Percentiles rank a stretch among this genome's conserved stretches.
Evolutionary conservation across 73 alveolate genomes (phyloP).

Genomic region (Stentor roeselii): DNA sequence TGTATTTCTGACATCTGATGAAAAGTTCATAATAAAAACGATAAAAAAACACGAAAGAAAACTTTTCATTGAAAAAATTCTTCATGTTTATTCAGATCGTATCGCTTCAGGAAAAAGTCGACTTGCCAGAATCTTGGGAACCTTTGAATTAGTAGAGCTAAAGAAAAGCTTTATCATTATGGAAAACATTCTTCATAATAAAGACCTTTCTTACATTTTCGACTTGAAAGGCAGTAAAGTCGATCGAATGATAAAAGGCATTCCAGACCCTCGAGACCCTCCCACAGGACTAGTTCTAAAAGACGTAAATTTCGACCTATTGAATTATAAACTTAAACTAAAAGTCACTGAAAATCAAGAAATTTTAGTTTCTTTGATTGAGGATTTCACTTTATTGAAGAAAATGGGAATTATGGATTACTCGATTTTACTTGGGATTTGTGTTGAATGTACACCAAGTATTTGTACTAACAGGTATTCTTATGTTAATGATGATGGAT

Average conservation of each 20-base stretch:
- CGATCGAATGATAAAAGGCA: not conserved
- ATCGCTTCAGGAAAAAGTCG: not conserved
- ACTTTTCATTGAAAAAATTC: not conserved
- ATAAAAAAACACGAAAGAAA: not conserved
- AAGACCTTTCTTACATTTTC: not conserved
- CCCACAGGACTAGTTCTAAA: not conserved
- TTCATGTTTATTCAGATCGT: not conserved
- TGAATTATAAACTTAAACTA: not conserved
- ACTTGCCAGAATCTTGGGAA: not conserved
- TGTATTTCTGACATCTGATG: not conserved
- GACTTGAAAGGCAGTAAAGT: conserved; percentile 20
- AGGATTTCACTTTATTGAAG: not conserved
- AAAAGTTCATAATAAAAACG: conserved; percentile 12
- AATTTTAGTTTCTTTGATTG: not conserved
- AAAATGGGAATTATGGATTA: conserved; percentile 12
- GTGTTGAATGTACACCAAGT: not conserved
- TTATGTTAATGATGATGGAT: not conserved
- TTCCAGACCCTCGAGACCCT: not conserved
- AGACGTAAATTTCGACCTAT: not conserved
- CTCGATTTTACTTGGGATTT: not conserved
- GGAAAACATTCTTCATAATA: not conserved
- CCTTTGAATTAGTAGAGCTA: not conserved
- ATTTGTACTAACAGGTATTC: not conserved
- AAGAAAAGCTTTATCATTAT: not conserved
- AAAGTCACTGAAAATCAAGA: not conserved